A percentile compares a stretch with the other conserved stretches of the same genome.
Evolutionary conservation across 208 protist genomes (phyloP).

Genomic region (Trypanosoma boissoni): DNA sequence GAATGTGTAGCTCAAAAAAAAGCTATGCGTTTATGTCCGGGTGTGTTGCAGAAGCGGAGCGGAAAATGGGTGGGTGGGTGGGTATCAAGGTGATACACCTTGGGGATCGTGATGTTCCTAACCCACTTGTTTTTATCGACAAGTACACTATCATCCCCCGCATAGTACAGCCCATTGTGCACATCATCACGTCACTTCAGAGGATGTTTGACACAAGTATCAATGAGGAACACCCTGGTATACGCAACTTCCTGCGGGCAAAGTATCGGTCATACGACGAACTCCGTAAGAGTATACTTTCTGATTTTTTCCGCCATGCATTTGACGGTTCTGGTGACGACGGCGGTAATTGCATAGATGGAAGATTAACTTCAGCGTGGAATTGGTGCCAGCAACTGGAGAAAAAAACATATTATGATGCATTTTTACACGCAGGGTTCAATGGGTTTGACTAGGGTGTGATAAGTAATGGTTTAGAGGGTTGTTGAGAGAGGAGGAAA

Average conservation of each 20-base stretch:
- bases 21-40: slow-evolving; percentile 84
- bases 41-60: slow-evolving; percentile 75
- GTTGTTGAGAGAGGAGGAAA: no score
- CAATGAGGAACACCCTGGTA: slow-evolving; percentile 46
- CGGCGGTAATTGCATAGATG: slow-evolving; percentile 96
- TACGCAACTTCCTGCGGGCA: slow-evolving; percentile 64
- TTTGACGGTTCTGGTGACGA: slow-evolving; percentile 94
- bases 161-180: slow-evolving; percentile 93
- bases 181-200: slow-evolving; percentile 62
- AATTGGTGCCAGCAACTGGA: slow-evolving; percentile 96
- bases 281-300: slow-evolving; percentile 80
- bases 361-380: slow-evolving; percentile 96
- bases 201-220: slow-evolving; percentile 57
- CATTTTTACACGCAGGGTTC: slow-evolving; percentile 96
- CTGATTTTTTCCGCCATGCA: slow-evolving; percentile 95
- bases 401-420: slow-evolving; percentile 96
- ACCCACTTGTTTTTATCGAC: slow-evolving; percentile 98
- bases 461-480: neutral
- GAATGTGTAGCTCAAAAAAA: slow-evolving; percentile 88
- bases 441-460: slow-evolving; percentile 91
- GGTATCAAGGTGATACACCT: slow-evolving; percentile 97
- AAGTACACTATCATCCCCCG: slow-evolving; percentile 97
- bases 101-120: slow-evolving; percentile 97
- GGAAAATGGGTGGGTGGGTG: slow-evolving; percentile 90
- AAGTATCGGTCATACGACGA: slow-evolving; percentile 76